Evolutionary conservation across 2,329 filamentous ascomycete genomes (phyloP).

Genomic region (Chaetomiaceae sp.): DNA sequence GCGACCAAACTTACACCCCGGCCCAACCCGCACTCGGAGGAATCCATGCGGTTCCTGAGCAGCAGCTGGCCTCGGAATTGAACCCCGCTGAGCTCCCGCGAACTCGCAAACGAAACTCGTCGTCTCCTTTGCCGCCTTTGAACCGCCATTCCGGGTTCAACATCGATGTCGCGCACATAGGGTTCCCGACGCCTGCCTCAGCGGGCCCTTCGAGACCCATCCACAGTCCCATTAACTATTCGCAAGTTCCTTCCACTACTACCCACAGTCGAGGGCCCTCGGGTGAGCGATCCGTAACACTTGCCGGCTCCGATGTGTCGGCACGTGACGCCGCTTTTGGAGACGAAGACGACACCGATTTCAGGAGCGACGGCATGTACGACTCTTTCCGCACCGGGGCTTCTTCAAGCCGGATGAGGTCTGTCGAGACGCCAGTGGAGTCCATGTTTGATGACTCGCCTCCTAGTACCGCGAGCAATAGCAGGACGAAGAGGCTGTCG

Average conservation of each 20-base stretch:
- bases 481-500: slow-evolving; percentile 51
- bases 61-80: slow-evolving; percentile 28
- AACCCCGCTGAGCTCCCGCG: slow-evolving; percentile 17
- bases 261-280: slow-evolving; percentile 38
- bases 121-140: slow-evolving; percentile 54
- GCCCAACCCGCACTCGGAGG: slow-evolving; percentile 29
- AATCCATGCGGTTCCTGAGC: slow-evolving; percentile 27
- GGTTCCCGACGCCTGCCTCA: slow-evolving; percentile 38
- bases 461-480: slow-evolving; percentile 51
- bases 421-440: slow-evolving; percentile 67
- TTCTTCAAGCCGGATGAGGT: slow-evolving; percentile 61
- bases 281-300: slow-evolving; percentile 57
- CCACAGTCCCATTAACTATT: slow-evolving; percentile 39
- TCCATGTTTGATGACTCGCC: slow-evolving; percentile 80
- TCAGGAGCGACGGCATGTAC: slow-evolving; percentile 71
- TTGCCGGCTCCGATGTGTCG: slow-evolving; percentile 67
- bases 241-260: slow-evolving; percentile 30
- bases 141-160: slow-evolving; percentile 53
- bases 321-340: slow-evolving; percentile 59
- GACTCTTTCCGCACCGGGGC: slow-evolving; percentile 67
- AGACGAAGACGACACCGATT: slow-evolving; percentile 74
- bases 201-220: slow-evolving; percentile 36
- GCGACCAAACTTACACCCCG: slow-evolving; percentile 23
- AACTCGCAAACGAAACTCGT: slow-evolving; percentile 34
- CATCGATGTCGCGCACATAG: slow-evolving; percentile 47